Base-by-base conservation (phyloP, 108 stramenopile species). In the Conticribra guillardii region DNA sequence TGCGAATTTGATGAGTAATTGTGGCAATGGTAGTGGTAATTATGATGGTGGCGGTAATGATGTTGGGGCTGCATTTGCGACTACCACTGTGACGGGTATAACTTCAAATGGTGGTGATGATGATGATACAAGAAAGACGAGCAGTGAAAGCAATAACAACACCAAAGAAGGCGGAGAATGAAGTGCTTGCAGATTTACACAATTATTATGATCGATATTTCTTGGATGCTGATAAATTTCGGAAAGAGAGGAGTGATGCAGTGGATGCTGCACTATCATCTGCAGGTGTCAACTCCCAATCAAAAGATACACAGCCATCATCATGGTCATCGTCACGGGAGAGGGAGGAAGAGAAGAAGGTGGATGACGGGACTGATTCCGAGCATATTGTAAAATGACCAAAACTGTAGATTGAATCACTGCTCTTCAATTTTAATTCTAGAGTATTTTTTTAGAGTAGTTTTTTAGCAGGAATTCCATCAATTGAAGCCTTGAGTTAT, bases 191-290 rank as follows among this genome's bases (percentile, higher is more conserved):
- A 18, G 80, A 71, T 34, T 18, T 60, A 3, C 81, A 82, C 54
- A 67, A 64, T 23, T 83, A 83, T 51, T 73, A 79, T 49, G 82
- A 83, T 70, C n/a, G 55, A 41, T 83, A 83, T 50, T 83, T 83
- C 49, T 65, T 83, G 56, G 68, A 83, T 27, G 78, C 60, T 16
- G 73, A 83, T 24, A 47, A 31, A 31, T 73, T 83, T 44, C 44
- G 54, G 17, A 52, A 61, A 51, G 72, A 79, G 56, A 60, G 67
- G 41, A 61, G 0, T 26, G 57, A 34, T 21, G 60, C 60, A 17
- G 28, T 51, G 28, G 49, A 54, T 31, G 48, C 41, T 44, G 52
- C 44, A 7, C 41, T 31, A 7, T 37, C 60, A 21, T 37, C 31
- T 44, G 19, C 14, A 23, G 51, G n/a, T n/a, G n/a, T n/a, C n/a